Percentiles rank a stretch among this genome's conserved stretches.
Conservation (phyloP, 768 basidiomycete species). For the Melanogaster broomeanus region DNA sequence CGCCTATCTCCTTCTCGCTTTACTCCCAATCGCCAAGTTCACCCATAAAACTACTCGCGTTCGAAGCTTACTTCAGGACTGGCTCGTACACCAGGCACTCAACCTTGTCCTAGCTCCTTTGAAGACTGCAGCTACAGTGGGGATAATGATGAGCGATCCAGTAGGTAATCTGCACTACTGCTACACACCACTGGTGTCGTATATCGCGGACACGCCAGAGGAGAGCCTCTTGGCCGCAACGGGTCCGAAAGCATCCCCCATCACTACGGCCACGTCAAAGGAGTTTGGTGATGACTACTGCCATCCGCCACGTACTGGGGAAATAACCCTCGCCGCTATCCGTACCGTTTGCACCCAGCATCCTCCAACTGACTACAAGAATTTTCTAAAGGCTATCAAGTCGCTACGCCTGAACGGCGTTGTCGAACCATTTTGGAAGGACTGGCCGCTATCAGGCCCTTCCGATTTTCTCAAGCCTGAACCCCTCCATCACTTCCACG, state of each 20-base stretch:
- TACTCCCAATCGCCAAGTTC: slow-evolving; percentile 26
- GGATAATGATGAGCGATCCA: slow-evolving; percentile 23
- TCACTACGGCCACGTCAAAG: slow-evolving; percentile 31
- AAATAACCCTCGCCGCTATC: slow-evolving; percentile 24
- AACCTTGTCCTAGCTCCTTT: slow-evolving; percentile 16
- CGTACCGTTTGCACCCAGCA: neutral
- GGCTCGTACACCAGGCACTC: slow-evolving; percentile 21
- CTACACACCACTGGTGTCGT: slow-evolving; percentile 25
- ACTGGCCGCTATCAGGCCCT: slow-evolving; percentile 37
- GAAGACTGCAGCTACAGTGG: slow-evolving; percentile 15
- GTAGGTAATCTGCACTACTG: slow-evolving; percentile 13
- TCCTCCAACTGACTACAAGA: slow-evolving; percentile 2
- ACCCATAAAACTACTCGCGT: slow-evolving; percentile 10
- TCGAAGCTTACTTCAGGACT: slow-evolving; percentile 11
- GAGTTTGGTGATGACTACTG: slow-evolving; percentile 31
- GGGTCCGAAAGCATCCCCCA: slow-evolving; percentile 28
- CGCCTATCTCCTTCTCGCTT: slow-evolving; percentile 15
- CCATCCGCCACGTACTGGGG: slow-evolving; percentile 25
- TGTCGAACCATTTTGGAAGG: slow-evolving; percentile 23
- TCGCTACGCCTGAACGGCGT: slow-evolving; percentile 1
- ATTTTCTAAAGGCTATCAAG: slow-evolving; percentile 1
- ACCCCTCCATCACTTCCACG: slow-evolving; percentile 42
- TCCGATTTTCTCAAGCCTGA: slow-evolving; percentile 37
- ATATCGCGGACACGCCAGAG: slow-evolving; percentile 19
- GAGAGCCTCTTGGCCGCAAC: neutral